These are phyloP conservation scores for Paramecium octaurelia DNA, from an alignment of 73 alveolate species.

Conservation along the genomic window DNA sequence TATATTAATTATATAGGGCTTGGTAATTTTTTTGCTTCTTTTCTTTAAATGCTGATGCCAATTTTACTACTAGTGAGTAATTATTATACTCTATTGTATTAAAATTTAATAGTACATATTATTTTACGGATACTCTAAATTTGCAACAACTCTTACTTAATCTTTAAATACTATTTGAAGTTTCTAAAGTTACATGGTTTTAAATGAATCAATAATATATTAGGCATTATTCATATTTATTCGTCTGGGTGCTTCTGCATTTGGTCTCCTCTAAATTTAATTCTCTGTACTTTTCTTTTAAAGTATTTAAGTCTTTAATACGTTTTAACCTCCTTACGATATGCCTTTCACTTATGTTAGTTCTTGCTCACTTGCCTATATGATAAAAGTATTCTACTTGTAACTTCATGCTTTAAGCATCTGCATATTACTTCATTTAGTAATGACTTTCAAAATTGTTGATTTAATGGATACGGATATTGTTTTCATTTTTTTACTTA, in stretches of 20 bases:
- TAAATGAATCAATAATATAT: too few species aligned
- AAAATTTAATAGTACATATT: not conserved
- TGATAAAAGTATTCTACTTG: not conserved
- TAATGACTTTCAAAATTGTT: not conserved
- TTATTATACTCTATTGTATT: not conserved
- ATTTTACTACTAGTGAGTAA: too few species aligned
- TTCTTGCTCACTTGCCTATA: not conserved
- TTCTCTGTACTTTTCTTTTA: not conserved
- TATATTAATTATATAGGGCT: too few species aligned
- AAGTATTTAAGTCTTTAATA: too few species aligned
- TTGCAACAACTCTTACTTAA: too few species aligned
- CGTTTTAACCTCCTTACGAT: not conserved
- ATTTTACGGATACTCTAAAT: not conserved
- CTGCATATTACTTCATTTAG: not conserved
- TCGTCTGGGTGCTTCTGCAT: not conserved
- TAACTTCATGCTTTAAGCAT: not conserved
- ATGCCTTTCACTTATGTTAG: not conserved
- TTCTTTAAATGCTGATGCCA: not conserved
- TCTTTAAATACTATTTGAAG: not conserved
- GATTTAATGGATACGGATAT: not conserved
- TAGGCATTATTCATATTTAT: too few species aligned
- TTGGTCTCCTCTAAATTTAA: too few species aligned
- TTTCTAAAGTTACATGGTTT: not conserved
- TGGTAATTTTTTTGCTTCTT: not conserved
- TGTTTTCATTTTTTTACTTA: not conserved